Evolutionary conservation across 345 rosid species (phyloP), one percentile per base, ranked within the genome.

Genomic region (Arabidopsis arenosa): DNA sequence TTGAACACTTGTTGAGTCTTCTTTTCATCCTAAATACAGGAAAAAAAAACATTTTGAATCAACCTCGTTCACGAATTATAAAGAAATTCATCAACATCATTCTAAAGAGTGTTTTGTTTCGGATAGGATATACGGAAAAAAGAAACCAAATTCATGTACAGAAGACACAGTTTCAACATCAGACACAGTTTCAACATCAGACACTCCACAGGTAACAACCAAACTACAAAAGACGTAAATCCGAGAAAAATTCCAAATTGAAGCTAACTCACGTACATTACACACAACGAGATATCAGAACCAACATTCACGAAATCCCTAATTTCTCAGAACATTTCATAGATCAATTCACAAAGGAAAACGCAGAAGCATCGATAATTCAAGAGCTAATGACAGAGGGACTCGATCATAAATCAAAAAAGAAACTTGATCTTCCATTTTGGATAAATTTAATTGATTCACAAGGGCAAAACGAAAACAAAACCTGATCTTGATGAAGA

Each of bases 1-100:
- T 40, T 58, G 35, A 6, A 36, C 66, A 72, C 70, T 63, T 21
- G 53, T 54, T 75, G 51, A 18, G 59, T 69, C 75, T 75, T 73
- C 80, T 59, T 84, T 67, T 80, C 85, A 17, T 58, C 83, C 96
- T 91, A 75, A 72, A 76, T 35, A 73, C 21, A 66, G 14, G n/a
- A n/a, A n/a, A 56, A 45, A 65, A 57, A 9, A 1, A 48, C 48
- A 58, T 12, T 21, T 18, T 57, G 8, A 77, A 28, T 55, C 45
- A 51, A 49, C 6, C 63, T 41, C 23, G 23, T 66, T 39, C 15
- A 55, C 10, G 14, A 26, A 23, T 12, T 11, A 47, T 47, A 44
- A 44, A 45, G 45, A 47, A 23, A 32, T 17, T n/a, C 3, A 64
- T 12, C 26, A 17, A 11, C 40, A 66, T 26, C 32, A 9, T 26